phyloP scores from a whole-genome alignment of 2,329 filamentous ascomycete genomes.

The Aspergillus luchuensis region DNA sequence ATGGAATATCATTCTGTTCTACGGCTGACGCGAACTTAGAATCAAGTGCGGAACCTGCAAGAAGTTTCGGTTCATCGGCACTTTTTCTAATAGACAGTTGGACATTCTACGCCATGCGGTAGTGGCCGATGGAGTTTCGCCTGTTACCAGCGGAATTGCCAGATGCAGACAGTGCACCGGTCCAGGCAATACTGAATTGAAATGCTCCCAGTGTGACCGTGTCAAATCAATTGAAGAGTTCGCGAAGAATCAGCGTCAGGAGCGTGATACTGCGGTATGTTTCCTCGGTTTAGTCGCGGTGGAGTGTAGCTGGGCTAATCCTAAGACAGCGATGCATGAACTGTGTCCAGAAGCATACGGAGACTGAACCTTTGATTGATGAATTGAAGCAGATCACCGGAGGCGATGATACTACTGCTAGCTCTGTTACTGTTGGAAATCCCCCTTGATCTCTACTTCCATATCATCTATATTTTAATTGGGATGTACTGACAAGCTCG shows the following conservation, averaged over 20 bases:
- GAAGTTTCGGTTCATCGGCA: conserved; percentile 39
- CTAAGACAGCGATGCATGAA: conserved; percentile 44
- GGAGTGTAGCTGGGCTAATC: not conserved
- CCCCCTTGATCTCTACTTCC: not conserved
- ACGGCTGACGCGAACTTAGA: conserved; percentile 30
- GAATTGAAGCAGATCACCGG: conserved; percentile 30
- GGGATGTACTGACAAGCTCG: not conserved
- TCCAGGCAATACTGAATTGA: conserved; percentile 47
- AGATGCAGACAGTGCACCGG: conserved; percentile 51
- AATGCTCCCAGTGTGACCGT: conserved; percentile 51
- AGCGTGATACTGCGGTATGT: conserved; percentile 50
- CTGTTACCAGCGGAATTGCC: conserved; percentile 27
- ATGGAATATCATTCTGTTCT: not conserved
- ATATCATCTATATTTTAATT: not conserved
- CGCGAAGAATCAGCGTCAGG: conserved; percentile 51
- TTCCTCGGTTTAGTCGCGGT: not conserved
- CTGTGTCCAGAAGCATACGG: conserved; percentile 39
- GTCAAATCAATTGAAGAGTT: conserved; percentile 53
- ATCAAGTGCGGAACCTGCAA: conserved; percentile 52
- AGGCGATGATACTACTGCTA: conserved; percentile 16
- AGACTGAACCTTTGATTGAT: conserved; percentile 37
- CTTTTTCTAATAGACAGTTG: conserved; percentile 54
- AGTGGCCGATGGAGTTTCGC: conserved; percentile 16
- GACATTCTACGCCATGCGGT: conserved; percentile 35
- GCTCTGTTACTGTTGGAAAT: conserved; percentile 13